Evolutionary conservation across 768 basidiomycete species (phyloP), one percentile per base, ranked within the genome.

Genomic region (Ramaria rubella): DNA sequence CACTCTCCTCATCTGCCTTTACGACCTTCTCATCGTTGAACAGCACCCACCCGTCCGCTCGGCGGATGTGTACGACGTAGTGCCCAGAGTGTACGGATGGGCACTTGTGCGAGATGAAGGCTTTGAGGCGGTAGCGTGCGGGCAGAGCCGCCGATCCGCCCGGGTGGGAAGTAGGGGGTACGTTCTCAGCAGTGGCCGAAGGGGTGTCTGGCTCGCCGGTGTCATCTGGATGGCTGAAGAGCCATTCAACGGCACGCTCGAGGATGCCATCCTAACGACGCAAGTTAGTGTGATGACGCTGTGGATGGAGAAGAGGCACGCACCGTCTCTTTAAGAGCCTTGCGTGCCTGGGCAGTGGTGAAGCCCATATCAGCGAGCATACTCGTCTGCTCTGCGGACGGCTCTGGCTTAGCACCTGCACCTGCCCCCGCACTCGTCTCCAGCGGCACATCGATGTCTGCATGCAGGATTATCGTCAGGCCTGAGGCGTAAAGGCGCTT

Each of bases 21-120:
- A 96, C 94, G 3, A 94, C 94, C 73, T 94, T 95, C 73, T 94
- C 93, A 66, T 97, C 95, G 64, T 97, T 96, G 69, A 94, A 96
- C 64, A 98, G 69, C 55, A 94, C 87, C 92, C 95, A 95, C 21
- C 77, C 80, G 31, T 73, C 80, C 5, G 68, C 65, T 50, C 61
- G 61, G 3, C 45, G 73, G 29, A 91, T 77, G 65, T 94, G 90
- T 24, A 90, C 90, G 12, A 94, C 90, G 64, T 96, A 95, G 63
- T 93, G 94, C 0, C 87, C 94, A 0, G 92, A 95, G 66, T 97
- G 95, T 24, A 94, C 92, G 0, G 90, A 94, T 0, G 90, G 89
- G 0, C 95, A 94, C 65, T 96, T 98, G 75, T 99, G 95, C 49
- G 94, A 96, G 64, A 99, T 84, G 74, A 98, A 99, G 8, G 90